These are phyloP conservation scores for Tieghemiomyces parasiticus DNA, from an alignment of 192 early-diverging fungal species.

Conservation along the genomic window DNA sequence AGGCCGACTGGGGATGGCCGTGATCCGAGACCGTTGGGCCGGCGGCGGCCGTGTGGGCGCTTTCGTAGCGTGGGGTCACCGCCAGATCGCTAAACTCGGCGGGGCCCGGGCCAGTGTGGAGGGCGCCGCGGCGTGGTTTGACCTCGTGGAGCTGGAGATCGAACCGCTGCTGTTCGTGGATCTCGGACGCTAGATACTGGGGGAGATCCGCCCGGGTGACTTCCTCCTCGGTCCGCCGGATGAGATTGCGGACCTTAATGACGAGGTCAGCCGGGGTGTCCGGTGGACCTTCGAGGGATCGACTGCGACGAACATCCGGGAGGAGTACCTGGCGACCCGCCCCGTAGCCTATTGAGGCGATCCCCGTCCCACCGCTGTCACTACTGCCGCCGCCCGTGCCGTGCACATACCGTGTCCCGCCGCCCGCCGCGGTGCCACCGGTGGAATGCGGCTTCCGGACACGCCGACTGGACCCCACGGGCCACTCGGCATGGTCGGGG, in stretches of 20 bases:
- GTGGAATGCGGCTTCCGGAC: neutral
- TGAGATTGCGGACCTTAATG: conserved; percentile 58
- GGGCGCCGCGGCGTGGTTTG: neutral
- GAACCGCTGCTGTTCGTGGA: conserved; percentile 43
- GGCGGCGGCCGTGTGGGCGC: conserved; percentile 19
- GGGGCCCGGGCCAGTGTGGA: too few species aligned
- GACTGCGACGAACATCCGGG: neutral
- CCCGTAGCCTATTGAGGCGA: too few species aligned
- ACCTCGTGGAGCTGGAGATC: conserved; percentile 34
- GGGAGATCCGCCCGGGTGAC: conserved; percentile 37
- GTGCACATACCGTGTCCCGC: neutral
- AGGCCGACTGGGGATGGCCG: too few species aligned
- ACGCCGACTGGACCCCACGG: neutral
- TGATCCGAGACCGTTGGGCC: conserved; percentile 14
- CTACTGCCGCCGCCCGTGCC: neutral
- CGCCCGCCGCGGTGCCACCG: neutral
- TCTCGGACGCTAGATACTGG: conserved; percentile 43
- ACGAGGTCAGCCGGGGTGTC: conserved; percentile 14
- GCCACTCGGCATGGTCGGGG: neutral
- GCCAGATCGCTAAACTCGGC: neutral
- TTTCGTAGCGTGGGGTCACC: neutral
- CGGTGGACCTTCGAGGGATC: neutral
- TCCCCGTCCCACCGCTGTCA: neutral
- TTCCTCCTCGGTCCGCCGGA: conserved; percentile 54
- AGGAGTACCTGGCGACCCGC: too few species aligned